Evolutionary conservation across 2,329 filamentous ascomycete species (phyloP).

Genomic region (Colletotrichum nymphaeae): DNA sequence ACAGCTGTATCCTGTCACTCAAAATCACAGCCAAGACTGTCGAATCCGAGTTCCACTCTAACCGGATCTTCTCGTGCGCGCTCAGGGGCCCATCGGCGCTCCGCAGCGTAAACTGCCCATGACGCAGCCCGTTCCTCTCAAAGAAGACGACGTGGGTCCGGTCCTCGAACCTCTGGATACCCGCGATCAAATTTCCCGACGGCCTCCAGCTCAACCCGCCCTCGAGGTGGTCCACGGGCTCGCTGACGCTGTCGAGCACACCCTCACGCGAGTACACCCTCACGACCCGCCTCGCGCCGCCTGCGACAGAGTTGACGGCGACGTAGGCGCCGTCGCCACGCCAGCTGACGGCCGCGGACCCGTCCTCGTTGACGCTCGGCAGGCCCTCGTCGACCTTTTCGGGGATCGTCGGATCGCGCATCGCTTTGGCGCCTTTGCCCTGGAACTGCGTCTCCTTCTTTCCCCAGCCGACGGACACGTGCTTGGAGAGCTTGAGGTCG

Average conservation of each 20-base stretch:
- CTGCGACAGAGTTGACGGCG: conserved; percentile 84
- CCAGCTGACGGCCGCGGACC: conserved; percentile 83
- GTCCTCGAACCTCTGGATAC: conserved; percentile 78
- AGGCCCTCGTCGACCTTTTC: conserved; percentile 89
- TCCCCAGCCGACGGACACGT: conserved; percentile 97
- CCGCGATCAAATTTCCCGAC: conserved; percentile 89
- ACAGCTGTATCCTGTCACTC: conserved; percentile 83
- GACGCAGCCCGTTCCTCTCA: conserved; percentile 95
- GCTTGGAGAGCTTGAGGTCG: conserved; percentile 87
- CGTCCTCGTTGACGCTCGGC: conserved; percentile 80
- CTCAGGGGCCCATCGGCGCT: conserved; percentile 67
- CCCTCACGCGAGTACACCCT: conserved; percentile 93
- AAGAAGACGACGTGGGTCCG: conserved; percentile 92
- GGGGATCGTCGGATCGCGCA: conserved; percentile 94
- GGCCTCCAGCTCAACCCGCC: conserved; percentile 91
- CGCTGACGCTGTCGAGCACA: conserved; percentile 90
- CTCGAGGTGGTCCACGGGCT: conserved; percentile 94
- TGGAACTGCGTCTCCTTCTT: conserved; percentile 99
- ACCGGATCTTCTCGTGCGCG: conserved; percentile 67
- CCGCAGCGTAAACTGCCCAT: conserved; percentile 90
- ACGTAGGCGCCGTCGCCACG: conserved; percentile 93
- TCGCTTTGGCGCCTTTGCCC: conserved; percentile 85
- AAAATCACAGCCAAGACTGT: conserved; percentile 88
- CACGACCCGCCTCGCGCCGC: conserved; percentile 78
- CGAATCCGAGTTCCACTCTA: conserved; percentile 94